Base-by-base conservation (phyloP, 805 yeast genomes). In the Metschnikowia continentalis region DNA sequence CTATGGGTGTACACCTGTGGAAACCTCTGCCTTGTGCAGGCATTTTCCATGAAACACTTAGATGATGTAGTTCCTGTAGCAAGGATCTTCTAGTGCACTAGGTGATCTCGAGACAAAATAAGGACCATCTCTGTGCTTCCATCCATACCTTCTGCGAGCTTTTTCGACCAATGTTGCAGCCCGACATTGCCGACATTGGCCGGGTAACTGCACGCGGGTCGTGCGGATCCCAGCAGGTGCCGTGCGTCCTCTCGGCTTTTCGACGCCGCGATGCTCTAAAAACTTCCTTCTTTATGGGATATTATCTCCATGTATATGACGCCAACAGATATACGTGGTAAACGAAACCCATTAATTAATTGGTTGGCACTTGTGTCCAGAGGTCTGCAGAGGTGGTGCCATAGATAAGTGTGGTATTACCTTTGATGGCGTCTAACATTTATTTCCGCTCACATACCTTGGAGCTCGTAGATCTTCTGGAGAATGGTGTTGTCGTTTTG, bases 291-390 rank as follows among this genome's bases (percentile, higher is more conserved):
- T 19, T 19, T 39, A 55, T 43, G 66, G 68, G 68, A 61, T 48
- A 54, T 59, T 70, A 70, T 70, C 75, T 55, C 72, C 74, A 65
- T 65, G 56, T 62, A 59, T 68, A 66, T 64, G 72, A 56, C 74
- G 53, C 57, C 11, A 32, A 49, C 52, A 62, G 73, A 57, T 68
- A 67, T 66, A 60, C 52, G 62, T 65, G 75, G 72, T 70, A 70
- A 70, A 70, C 75, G 75, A 69, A 66, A 57, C 74, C 75, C 75
- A 57, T 35, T 68, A 23, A 70, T 52, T 46, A 58, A 65, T 42
- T 45, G 51, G 51, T 45, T 17, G 61, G 51, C 56, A 45, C 54
- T 51, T 52, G 52, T 54, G 59, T 49, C 57, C 54, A 36, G 61
- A 56, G 41, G 61, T 56, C 61, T 58, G 61, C 61, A 58, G 61